Conservation (phyloP, 1,284 basidiomycete species). For the Cryptococcus deneoformans region DNA sequence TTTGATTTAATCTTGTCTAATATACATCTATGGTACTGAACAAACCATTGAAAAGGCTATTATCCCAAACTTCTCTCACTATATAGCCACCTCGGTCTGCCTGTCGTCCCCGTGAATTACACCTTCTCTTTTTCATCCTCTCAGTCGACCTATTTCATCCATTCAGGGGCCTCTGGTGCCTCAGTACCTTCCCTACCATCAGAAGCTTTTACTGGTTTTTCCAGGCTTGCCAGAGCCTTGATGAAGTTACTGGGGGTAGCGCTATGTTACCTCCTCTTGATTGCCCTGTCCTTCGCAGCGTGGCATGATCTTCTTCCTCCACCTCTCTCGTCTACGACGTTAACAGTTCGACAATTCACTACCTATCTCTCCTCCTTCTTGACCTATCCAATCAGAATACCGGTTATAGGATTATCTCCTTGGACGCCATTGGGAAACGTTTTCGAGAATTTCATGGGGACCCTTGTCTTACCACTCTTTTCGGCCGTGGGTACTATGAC, state of each 20-base stretch:
- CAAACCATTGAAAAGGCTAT: slow-evolving; percentile 55
- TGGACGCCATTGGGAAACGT: slow-evolving; percentile 28
- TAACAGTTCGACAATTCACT: slow-evolving; percentile 36
- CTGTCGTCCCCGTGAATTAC: slow-evolving; percentile 55
- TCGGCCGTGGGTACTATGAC: slow-evolving; percentile 66
- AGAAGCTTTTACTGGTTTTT: slow-evolving; percentile 23
- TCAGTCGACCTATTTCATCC: slow-evolving; percentile 55
- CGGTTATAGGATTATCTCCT: slow-evolving; percentile 3
- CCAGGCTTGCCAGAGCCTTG: slow-evolving; percentile 41
- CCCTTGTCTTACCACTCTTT: slow-evolving; percentile 62
- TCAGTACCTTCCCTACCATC: slow-evolving; percentile 51
- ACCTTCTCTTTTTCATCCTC: slow-evolving; percentile 66
- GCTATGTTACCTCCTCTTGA: slow-evolving; percentile 58
- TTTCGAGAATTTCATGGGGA: slow-evolving; percentile 58
- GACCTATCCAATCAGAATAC: slow-evolving; percentile 13
- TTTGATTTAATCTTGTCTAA: neutral
- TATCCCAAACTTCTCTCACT: slow-evolving; percentile 65
- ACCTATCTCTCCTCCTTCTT: slow-evolving; percentile 14
- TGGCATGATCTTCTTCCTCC: slow-evolving; percentile 41
- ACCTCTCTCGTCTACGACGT: slow-evolving; percentile 3
- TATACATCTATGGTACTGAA: neutral
- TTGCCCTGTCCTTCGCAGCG: slow-evolving; percentile 56
- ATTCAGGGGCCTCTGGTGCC: slow-evolving; percentile 62
- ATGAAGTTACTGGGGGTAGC: slow-evolving; percentile 51
- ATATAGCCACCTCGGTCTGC: slow-evolving; percentile 56